These are phyloP conservation scores for Hylodesmum podocarpum DNA, from an alignment of 306 rosid species.

Conservation along the genomic window DNA sequence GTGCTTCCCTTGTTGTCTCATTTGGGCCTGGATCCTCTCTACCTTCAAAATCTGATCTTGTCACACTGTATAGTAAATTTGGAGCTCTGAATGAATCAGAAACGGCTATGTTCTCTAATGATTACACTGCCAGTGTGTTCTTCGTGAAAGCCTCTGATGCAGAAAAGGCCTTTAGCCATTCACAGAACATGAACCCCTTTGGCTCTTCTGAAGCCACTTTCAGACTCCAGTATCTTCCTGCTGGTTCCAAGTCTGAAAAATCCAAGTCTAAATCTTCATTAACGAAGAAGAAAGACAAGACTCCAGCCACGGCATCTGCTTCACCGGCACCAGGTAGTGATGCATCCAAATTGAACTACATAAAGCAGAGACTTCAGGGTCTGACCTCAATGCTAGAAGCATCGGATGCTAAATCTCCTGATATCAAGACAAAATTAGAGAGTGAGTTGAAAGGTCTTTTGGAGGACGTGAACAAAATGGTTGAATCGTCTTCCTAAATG, in stretches of 20 bases:
- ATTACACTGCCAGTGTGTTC: constrained; percentile 49
- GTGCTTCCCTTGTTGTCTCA: constrained; percentile 44
- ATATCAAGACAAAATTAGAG: constrained; percentile 45
- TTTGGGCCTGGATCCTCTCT: constrained; percentile 58
- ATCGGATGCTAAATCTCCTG: constrained; percentile 32
- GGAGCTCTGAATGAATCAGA: constrained; percentile 53
- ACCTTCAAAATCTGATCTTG: constrained; percentile 63
- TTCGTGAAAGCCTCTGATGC: constrained; percentile 59
- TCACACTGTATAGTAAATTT: constrained; percentile 48
- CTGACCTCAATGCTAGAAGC: constrained; percentile 54
- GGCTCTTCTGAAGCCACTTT: constrained; percentile 46
- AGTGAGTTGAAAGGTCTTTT: constrained; percentile 53
- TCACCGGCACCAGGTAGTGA: constrained; percentile 31
- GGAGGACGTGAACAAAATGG: constrained; percentile 62
- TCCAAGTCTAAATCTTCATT: constrained; percentile 28
- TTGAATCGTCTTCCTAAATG: constrained; percentile 43
- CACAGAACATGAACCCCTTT: constrained; percentile 53
- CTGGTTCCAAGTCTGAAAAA: constrained; percentile 35
- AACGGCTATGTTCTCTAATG: constrained; percentile 47
- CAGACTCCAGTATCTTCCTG: constrained; percentile 31
- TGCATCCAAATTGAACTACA: constrained; percentile 42
- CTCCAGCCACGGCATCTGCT: constrained; percentile 28
- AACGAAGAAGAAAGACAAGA: constrained; percentile 23
- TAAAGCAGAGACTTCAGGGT: constrained; percentile 51
- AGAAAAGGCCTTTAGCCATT: constrained; percentile 51